These are phyloP conservation scores for Trapa bicornis DNA, from an alignment of 345 rosid genomes.

Conservation along the genomic window DNA sequence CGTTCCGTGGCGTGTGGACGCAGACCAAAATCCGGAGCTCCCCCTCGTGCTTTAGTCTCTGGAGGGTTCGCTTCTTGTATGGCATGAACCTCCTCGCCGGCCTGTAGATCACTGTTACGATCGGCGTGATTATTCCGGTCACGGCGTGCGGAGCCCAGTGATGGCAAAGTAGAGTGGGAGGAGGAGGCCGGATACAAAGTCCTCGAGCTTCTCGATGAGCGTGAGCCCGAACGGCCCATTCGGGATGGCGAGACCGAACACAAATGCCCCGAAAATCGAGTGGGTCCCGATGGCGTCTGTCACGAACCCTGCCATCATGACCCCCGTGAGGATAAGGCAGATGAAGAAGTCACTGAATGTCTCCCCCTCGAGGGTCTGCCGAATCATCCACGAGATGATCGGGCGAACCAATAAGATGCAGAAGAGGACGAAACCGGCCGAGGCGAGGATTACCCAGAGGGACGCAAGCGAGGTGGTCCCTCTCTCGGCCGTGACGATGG, in stretches of 20 bases:
- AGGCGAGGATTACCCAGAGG: slow-evolving; percentile 58
- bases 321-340: slow-evolving; percentile 81
- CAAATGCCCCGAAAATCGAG: slow-evolving; percentile 88
- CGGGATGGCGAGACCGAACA: slow-evolving; percentile 77
- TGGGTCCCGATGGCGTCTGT: slow-evolving; percentile 96
- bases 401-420: slow-evolving; percentile 62
- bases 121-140: slow-evolving; percentile 62
- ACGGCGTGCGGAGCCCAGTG: slow-evolving; percentile 87
- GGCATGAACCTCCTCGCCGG: slow-evolving; percentile 53
- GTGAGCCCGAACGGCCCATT: slow-evolving; percentile 86
- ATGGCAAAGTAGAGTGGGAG: slow-evolving; percentile 86
- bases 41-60: slow-evolving; percentile 49
- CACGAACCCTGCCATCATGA: slow-evolving; percentile 81
- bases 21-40: slow-evolving; percentile 60
- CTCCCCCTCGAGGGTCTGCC: slow-evolving; percentile 85
- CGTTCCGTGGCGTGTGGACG: slow-evolving; percentile 72
- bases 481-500: slow-evolving; percentile 69
- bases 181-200: slow-evolving; percentile 87
- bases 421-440: slow-evolving; percentile 32
- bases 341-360: slow-evolving; percentile 60
- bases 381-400: slow-evolving; percentile 50
- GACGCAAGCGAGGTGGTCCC: slow-evolving; percentile 40
- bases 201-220: slow-evolving; percentile 83
- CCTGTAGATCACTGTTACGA: slow-evolving; percentile 43
- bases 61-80: slow-evolving; percentile 55